These are phyloP conservation scores for Penicillium daleae DNA, from an alignment of 495 filamentous ascomycete species.

Conservation along the genomic window DNA sequence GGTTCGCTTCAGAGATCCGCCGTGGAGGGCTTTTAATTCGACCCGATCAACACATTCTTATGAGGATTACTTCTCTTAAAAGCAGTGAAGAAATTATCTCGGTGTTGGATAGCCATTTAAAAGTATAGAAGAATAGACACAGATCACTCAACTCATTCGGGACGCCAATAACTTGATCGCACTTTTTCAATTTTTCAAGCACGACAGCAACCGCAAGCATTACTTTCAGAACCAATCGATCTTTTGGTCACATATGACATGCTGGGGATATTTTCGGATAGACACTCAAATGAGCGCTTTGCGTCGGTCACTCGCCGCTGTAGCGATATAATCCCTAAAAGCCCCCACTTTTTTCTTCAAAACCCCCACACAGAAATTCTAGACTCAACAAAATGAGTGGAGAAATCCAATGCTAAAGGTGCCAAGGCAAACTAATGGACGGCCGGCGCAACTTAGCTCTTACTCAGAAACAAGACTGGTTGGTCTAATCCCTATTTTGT, in stretches of 20 bases:
- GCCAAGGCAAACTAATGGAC: background rate
- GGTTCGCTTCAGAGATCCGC: conserved; percentile 5
- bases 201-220: background rate
- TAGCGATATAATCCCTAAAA: background rate
- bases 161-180: no score
- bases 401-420: background rate
- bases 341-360: conserved; percentile 3
- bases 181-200: background rate
- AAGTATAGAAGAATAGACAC: background rate
- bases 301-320: background rate
- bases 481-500: background rate
- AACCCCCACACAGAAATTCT: conserved; percentile 2
- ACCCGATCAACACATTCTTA: conserved; percentile 18
- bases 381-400: background rate
- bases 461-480: background rate
- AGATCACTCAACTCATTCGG: background rate
- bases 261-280: background rate
- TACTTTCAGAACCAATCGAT: background rate
- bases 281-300: background rate
- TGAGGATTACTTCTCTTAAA: background rate
- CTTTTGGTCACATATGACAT: background rate
- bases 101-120: conserved; percentile 5
- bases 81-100: conserved; percentile 1
- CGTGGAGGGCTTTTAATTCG: conserved; percentile 12
- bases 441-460: background rate